Evolutionary conservation across 352 stramenopile genomes (phyloP), one percentile per base, ranked within the genome.

Genomic region (Globisporangium yorkense): DNA sequence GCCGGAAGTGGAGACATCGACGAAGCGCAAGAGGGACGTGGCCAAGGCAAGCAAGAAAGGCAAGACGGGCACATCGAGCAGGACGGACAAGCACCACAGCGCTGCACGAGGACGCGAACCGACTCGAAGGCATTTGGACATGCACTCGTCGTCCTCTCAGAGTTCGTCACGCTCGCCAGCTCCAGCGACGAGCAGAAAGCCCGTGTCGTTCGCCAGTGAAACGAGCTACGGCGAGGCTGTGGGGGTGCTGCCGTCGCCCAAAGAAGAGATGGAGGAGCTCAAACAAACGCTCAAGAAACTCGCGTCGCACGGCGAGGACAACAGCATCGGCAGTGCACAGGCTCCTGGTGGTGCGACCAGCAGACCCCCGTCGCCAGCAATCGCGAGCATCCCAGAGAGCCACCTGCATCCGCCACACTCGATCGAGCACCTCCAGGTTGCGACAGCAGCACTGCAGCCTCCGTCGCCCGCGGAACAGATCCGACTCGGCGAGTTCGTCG

Each of bases 201-300:
- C 46, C 10, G 7, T 37, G 58, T 62, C 27, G 53, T 62, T 57
- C 27, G 8, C 54, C 29, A 61, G 57, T 3, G 51, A 63, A 2
- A 27, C 21, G 13, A 62, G 48, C 20, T 16, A 43, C 6, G 52
- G 33, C 20, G 40, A 60, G 62, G 48, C 68, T 0, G 61, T 71
- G 18, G 65, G 59, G 10, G 52, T 74, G 35, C 61, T 72, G 13
- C 64, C 63, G 13, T 75, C 70, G 10, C 61, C 74, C 3, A 77
- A 68, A 20, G 66, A 85, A 24, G 80, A 87, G 56, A 78, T 92
- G 70, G 71, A 85, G 45, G 67, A 88, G 21, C 62, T 92, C 13
- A 92, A 92, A 60, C 66, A 74, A 29, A 92, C 79, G 9, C 67
- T 92, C 40, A 71, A 85, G 59, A 86, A 84, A 10, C 56, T 92